phyloP scores from a whole-genome alignment of 192 early-diverging fungal species.

The Entomortierella chlamydospora region DNA sequence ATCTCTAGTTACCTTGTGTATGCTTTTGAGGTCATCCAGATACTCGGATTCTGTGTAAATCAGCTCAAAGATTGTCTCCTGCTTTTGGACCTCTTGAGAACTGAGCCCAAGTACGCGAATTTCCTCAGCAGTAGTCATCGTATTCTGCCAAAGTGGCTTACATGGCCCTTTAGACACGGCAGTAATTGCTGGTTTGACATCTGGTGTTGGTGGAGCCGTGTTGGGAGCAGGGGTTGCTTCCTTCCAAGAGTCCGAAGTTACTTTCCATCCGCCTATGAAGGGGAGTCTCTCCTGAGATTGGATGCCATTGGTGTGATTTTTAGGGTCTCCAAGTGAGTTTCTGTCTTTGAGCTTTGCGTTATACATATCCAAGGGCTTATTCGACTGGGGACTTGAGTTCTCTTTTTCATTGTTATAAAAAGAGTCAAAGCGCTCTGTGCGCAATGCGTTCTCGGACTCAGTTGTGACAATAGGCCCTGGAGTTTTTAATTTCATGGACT shows the following conservation, averaged over 20 bases:
- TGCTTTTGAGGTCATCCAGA: conserved; percentile 46
- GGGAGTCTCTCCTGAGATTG: conserved; percentile 13
- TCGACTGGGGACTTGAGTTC: conserved; percentile 1
- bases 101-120: conserved; percentile 24
- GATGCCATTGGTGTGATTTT: conserved; percentile 19
- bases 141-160: conserved; percentile 48
- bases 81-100: conserved; percentile 39
- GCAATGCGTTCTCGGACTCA: conserved; percentile 11
- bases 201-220: neutral
- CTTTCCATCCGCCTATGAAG: neutral
- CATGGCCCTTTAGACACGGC: neutral
- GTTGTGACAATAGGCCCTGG: conserved; percentile 2
- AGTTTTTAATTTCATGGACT: conserved; percentile 43
- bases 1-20: conserved; percentile 45
- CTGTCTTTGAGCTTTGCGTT: conserved; percentile 4
- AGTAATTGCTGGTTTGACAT: conserved; percentile 1
- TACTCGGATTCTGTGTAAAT: conserved; percentile 52
- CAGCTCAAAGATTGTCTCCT: conserved; percentile 53
- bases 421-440: conserved; percentile 21
- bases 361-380: conserved; percentile 4
- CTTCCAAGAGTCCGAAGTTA: neutral
- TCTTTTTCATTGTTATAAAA: conserved; percentile 25
- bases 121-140: conserved; percentile 35
- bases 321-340: conserved; percentile 3
- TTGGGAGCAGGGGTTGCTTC: neutral